phyloP scores from a whole-genome alignment of 768 basidiomycete genomes.

The Boletus coccyginus region DNA sequence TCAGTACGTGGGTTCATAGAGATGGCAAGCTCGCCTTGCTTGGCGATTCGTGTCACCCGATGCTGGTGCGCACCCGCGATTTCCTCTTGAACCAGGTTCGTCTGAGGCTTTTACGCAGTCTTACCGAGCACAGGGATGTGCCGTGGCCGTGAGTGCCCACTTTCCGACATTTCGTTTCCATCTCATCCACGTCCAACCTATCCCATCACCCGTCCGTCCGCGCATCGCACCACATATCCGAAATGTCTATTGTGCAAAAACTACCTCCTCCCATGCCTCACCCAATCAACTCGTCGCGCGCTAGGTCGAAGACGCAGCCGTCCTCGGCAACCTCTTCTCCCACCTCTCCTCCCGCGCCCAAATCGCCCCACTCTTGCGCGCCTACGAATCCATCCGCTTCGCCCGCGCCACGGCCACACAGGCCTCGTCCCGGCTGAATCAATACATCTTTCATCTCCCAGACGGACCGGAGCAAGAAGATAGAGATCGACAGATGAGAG shows the following conservation, averaged over 20 bases:
- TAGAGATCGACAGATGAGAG: constrained; percentile 50
- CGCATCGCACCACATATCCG: too few relatives aligned
- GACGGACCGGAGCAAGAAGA: constrained; percentile 52
- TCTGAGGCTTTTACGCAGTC: constrained; percentile 30
- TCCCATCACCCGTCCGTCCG: background rate
- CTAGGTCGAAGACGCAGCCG: constrained; percentile 36
- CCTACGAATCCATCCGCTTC: constrained; percentile 52
- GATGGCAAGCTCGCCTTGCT: constrained; percentile 43
- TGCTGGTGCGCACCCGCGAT: constrained; percentile 35
- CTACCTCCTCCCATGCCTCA: too few relatives aligned
- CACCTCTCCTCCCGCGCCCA: constrained; percentile 25
- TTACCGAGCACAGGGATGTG: constrained; percentile 53
- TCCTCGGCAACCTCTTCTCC: constrained; percentile 50
- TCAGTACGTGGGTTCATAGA: constrained; percentile 48
- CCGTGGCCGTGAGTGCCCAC: constrained; percentile 43
- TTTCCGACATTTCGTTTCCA: background rate
- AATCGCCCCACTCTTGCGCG: constrained; percentile 41
- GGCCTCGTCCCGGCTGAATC: constrained; percentile 46
- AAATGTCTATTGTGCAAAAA: too few relatives aligned
- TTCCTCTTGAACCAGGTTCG: background rate
- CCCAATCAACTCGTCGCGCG: too few relatives aligned
- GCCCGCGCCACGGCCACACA: constrained; percentile 50
- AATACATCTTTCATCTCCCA: constrained; percentile 51
- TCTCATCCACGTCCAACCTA: background rate
- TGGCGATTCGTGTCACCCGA: constrained; percentile 58